Conservation (phyloP, 2,329 filamentous ascomycete genomes). For the Penicillium sp. region DNA sequence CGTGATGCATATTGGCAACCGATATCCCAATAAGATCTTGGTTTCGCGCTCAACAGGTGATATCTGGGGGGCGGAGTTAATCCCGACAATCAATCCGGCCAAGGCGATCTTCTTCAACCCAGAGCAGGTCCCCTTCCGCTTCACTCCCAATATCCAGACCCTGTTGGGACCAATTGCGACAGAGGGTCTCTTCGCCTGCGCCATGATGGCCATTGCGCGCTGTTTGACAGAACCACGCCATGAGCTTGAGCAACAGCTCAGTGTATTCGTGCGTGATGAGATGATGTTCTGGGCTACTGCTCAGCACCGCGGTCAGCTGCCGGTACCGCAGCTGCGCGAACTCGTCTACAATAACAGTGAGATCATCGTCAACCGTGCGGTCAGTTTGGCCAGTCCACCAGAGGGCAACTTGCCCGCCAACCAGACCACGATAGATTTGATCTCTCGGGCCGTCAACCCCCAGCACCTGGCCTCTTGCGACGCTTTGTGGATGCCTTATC, state of each 20-base stretch:
- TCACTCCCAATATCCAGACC: constrained; percentile 94
- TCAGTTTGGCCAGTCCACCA: constrained; percentile 78
- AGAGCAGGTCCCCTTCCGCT: constrained; percentile 93
- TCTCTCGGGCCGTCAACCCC: constrained; percentile 91
- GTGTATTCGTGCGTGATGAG: constrained; percentile 94
- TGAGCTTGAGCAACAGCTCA: constrained; percentile 93
- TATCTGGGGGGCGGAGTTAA: constrained; percentile 93
- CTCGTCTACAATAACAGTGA: constrained; percentile 86
- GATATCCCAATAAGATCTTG: constrained; percentile 93
- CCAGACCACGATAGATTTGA: constrained; percentile 93
- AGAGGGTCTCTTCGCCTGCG: constrained; percentile 93
- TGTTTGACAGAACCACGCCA: constrained; percentile 80
- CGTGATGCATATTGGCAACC: constrained; percentile 93
- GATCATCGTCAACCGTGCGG: constrained; percentile 86
- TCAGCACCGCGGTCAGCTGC: constrained; percentile 68
- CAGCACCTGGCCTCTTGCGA: constrained; percentile 86
- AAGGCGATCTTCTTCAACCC: constrained; percentile 93
- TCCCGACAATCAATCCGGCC: constrained; percentile 81
- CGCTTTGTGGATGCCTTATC: constrained; percentile 95
- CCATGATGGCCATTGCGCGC: constrained; percentile 93
- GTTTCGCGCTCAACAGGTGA: constrained; percentile 87
- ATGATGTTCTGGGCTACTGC: constrained; percentile 97
- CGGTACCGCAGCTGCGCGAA: constrained; percentile 73
- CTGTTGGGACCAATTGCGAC: constrained; percentile 95
- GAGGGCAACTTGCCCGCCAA: constrained; percentile 84